A percentile compares a stretch with the other conserved stretches of the same genome.
phyloP scores from a whole-genome alignment of 2,329 filamentous ascomycete genomes.

The Fusarium irregulare region DNA sequence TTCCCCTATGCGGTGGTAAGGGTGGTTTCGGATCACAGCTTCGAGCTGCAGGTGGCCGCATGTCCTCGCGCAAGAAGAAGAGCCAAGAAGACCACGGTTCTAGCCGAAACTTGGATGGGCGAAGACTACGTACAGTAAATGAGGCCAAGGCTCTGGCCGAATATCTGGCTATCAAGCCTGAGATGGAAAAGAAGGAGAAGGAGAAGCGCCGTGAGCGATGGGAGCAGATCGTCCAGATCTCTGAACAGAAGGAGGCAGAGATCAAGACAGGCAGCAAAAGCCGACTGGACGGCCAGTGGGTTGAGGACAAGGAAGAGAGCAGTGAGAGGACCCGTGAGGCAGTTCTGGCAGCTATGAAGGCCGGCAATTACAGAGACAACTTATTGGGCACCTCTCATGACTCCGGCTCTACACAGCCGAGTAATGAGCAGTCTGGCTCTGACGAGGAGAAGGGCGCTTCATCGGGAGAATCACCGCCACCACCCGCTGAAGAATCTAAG shows the following conservation, averaged over 20 bases:
- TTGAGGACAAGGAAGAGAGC: slow-evolving; percentile 93
- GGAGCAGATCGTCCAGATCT: slow-evolving; percentile 87
- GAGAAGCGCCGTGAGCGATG: slow-evolving; percentile 85
- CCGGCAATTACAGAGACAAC: slow-evolving; percentile 71
- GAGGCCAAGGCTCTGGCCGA: slow-evolving; percentile 96
- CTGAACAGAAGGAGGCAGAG: slow-evolving; percentile 86
- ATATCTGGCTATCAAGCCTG: slow-evolving; percentile 93
- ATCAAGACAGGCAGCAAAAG: slow-evolving; percentile 78
- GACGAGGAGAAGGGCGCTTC: slow-evolving; percentile 56
- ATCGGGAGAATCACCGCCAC: slow-evolving; percentile 62
- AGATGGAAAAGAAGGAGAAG: slow-evolving; percentile 95
- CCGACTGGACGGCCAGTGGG: slow-evolving; percentile 88
- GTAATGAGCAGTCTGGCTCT: slow-evolving; percentile 44
- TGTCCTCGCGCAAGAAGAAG: slow-evolving; percentile 94
- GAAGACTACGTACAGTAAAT: slow-evolving; percentile 88
- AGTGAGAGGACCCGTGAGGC: slow-evolving; percentile 84
- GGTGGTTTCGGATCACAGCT: slow-evolving; percentile 98
- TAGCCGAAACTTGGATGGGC: slow-evolving; percentile 91
- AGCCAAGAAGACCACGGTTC: slow-evolving; percentile 88
- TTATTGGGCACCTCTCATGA: slow-evolving; percentile 63
- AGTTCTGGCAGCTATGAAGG: slow-evolving; percentile 76
- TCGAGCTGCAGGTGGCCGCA: slow-evolving; percentile 94
- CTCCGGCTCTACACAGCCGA: slow-evolving; percentile 56
- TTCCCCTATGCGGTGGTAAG: slow-evolving; percentile 89
- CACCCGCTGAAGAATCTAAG: slow-evolving; percentile 56